A percentile compares a stretch with the other conserved stretches of the same genome.
Conservation (phyloP, 371 early-diverging fungal species). For the Amoeboaphelidium protococcarum region DNA sequence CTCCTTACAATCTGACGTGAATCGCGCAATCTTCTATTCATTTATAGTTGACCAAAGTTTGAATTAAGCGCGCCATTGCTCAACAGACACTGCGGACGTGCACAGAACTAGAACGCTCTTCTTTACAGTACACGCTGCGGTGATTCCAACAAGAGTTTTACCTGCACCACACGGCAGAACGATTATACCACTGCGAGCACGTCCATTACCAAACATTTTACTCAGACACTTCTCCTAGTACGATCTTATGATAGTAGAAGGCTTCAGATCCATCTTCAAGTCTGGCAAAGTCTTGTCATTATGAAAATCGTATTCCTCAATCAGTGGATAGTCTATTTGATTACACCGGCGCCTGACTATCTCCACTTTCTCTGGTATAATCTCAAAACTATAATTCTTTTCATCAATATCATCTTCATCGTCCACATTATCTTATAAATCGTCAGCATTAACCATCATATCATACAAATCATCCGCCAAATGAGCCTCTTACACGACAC, state of each 20-base stretch:
- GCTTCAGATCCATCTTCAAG: conserved; percentile 84
- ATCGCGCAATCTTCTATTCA: conserved; percentile 73
- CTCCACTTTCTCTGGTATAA: conserved; percentile 37
- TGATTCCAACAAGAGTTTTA: conserved; percentile 98
- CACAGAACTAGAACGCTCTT: conserved; percentile 91
- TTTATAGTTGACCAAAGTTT: conserved; percentile 79
- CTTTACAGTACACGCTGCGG: conserved; percentile 95
- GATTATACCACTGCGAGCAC: conserved; percentile 97
- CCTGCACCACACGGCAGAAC: conserved; percentile 98
- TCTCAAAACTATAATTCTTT: conserved; percentile 60
- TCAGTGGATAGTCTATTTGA: conserved; percentile 84
- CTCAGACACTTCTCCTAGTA: conserved; percentile 96
- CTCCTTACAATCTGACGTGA: conserved; percentile 91
- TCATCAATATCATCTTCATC: conserved; percentile 8
- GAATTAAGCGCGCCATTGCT: conserved; percentile 97
- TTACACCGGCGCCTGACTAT: conserved; percentile 77
- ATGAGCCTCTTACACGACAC: not conserved
- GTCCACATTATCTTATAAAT: conserved; percentile 32
- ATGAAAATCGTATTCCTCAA: conserved; percentile 98
- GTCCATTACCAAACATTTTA: conserved; percentile 98
- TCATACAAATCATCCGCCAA: conserved; percentile 6
- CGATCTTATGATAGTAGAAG: conserved; percentile 81
- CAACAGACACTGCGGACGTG: conserved; percentile 87
- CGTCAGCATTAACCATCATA: conserved; percentile 13
- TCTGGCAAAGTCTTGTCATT: conserved; percentile 62